Evolutionary conservation across 768 basidiomycete genomes (phyloP), one percentile per base, ranked within the genome.

Genomic region (Macrolepiota albuminosa): DNA sequence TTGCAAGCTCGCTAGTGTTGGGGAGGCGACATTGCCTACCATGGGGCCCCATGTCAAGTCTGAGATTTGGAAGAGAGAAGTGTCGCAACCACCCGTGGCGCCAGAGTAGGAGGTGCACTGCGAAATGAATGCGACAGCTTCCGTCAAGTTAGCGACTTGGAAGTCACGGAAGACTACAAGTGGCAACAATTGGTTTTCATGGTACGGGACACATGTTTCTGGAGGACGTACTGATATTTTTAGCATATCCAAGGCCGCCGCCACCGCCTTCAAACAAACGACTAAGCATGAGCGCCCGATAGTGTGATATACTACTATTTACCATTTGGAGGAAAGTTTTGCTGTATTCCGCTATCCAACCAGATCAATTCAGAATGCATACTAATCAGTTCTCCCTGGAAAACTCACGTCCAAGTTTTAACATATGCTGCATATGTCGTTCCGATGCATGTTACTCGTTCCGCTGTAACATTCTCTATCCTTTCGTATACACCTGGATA

Each of bases 321-420:
- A 67, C 72, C 73, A 52, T 75, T 75, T 1, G 74, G 73, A 31
- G 74, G 73, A 33, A 66, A 70, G 21, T 67, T 66, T 51, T 71
- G 66, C 58, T 71, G 63, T 33, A 71, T 63, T 13, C 72, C 70
- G 3, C 66, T 65, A 18, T 4, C 8, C 26, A 21, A 52, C 29
- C 42, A 31, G n/a, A 42, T 60, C 26, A 48, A 31, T 43, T 51
- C 14, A 18, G 21, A 13, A 26, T 42, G 14, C 9, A 18, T n/a
- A 10, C n/a, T 21, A 11, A 26, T 3, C 43, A 37, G 29, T 34
- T 37, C 18, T 24, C 6, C 11, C 11, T 3, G 1, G 18, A 3
- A 54, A 14, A 53, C 68, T 66, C 36, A 67, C 64, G 73, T 73
- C 74, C 74, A 75, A 26, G 73, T 72, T 61, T 75, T 75, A 52